Conservation (phyloP, 305 asterid species). For the Fraxinus baroniana region DNA sequence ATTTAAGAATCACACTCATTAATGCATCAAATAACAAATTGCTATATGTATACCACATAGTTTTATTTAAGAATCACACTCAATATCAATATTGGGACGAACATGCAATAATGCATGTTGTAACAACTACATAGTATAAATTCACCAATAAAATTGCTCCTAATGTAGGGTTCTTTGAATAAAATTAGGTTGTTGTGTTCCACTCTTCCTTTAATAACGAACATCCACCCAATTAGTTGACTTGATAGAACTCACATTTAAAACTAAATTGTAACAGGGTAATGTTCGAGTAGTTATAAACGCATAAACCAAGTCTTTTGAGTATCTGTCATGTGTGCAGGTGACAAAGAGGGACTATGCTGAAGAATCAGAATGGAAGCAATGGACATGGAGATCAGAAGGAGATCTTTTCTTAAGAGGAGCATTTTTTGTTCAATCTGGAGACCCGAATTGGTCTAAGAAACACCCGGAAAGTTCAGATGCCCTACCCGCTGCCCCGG, state of each 20-base stretch:
- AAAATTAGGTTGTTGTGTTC: background rate
- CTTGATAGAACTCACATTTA: background rate
- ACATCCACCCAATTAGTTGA: background rate
- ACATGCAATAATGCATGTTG: background rate
- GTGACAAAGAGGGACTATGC: conserved; percentile 21
- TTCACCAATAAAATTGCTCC: background rate
- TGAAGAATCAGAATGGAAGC: conserved; percentile 17
- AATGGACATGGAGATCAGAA: conserved; percentile 31
- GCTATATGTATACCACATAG: too few species aligned
- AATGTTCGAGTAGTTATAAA: background rate
- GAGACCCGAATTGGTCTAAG: conserved; percentile 30
- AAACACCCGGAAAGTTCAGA: conserved; percentile 22
- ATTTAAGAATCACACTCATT: background rate
- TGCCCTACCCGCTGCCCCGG: conserved; percentile 28
- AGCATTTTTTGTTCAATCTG: conserved; percentile 27
- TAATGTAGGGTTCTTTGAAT: background rate
- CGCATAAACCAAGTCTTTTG: background rate
- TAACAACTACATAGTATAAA: background rate
- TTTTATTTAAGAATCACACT: too few species aligned
- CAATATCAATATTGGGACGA: too few species aligned
- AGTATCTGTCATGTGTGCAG: background rate
- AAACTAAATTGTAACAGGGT: background rate
- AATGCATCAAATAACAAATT: too few species aligned
- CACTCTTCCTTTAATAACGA: background rate
- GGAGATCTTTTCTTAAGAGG: conserved; percentile 26